Evolutionary conservation across 805 yeast genomes (phyloP).

Genomic region (Candida quercuum): DNA sequence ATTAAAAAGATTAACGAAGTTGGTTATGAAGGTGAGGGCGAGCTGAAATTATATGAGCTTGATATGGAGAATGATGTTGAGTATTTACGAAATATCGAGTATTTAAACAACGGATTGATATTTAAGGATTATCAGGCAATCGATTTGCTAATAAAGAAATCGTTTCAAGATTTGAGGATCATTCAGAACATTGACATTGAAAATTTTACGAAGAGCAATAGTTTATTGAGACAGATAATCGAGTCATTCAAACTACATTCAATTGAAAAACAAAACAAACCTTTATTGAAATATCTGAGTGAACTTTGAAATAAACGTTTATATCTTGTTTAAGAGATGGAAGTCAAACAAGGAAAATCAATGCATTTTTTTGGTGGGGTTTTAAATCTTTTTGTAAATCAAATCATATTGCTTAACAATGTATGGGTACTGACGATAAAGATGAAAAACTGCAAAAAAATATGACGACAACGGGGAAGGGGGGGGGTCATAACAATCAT

Average conservation of each 20-base stretch:
- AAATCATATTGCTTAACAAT: no score
- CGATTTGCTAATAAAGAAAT: background rate
- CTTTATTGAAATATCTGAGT: conserved; percentile 9
- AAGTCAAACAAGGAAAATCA: no score
- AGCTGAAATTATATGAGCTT: conserved; percentile 8
- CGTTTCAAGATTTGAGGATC: conserved; percentile 1
- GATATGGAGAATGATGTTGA: conserved; percentile 7
- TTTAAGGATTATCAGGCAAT: conserved; percentile 12
- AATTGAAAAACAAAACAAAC: conserved; percentile 1
- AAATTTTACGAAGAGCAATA: background rate
- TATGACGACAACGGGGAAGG: background rate
- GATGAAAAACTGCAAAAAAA: no score
- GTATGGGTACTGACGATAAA: no score
- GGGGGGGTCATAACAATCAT: conserved; percentile 1
- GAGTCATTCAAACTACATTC: conserved; percentile 8
- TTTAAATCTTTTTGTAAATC: no score
- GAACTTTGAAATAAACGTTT: background rate
- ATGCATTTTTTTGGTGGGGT: no score
- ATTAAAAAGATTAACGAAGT: conserved; percentile 1
- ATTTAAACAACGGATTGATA: conserved; percentile 14
- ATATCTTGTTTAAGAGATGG: no score
- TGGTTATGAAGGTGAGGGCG: conserved; percentile 1
- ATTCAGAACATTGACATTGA: conserved; percentile 2
- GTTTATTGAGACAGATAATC: background rate
- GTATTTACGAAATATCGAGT: conserved; percentile 12